Conservation (phyloP, 352 stramenopile genomes). For the Phytophthora vignae region DNA sequence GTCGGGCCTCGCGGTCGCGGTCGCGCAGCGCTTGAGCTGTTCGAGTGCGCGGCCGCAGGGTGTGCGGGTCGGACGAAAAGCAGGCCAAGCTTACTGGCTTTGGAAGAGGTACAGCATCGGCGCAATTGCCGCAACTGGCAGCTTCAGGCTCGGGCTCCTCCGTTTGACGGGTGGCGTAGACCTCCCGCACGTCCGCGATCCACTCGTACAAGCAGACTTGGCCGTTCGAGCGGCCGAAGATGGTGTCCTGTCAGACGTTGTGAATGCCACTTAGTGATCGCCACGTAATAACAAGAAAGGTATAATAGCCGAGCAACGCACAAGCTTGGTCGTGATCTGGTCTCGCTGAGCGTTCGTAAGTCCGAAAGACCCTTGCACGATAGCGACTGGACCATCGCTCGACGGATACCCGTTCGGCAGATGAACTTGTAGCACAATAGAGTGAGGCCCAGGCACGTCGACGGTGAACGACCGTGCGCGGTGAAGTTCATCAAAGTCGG, state of each 20-base stretch:
- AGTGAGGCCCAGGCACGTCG: conserved; percentile 55
- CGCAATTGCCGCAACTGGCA: neutral
- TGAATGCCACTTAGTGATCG: too few relatives aligned
- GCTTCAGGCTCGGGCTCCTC: neutral
- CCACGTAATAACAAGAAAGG: neutral
- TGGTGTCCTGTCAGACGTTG: too few relatives aligned
- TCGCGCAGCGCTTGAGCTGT: conserved; percentile 57
- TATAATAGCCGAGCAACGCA: conserved; percentile 8
- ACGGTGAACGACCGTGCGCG: conserved; percentile 55
- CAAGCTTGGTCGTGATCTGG: conserved; percentile 62
- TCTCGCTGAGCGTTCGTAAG: conserved; percentile 64
- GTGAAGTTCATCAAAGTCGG: conserved; percentile 42
- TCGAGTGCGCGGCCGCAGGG: conserved; percentile 54
- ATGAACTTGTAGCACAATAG: conserved; percentile 65
- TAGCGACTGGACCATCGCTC: conserved; percentile 53
- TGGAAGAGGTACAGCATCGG: neutral
- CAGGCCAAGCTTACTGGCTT: neutral
- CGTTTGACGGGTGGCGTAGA: conserved; percentile 45
- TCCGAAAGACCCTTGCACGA: conserved; percentile 73
- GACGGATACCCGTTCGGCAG: conserved; percentile 66
- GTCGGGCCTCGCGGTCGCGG: conserved; percentile 38
- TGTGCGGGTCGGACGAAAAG: conserved; percentile 58
- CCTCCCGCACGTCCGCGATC: conserved; percentile 70
- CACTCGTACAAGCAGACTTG: conserved; percentile 84
- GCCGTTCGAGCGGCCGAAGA: conserved; percentile 60